Base-by-base conservation (phyloP, 2,329 filamentous ascomycete genomes). In the Ilyonectria destructans region DNA sequence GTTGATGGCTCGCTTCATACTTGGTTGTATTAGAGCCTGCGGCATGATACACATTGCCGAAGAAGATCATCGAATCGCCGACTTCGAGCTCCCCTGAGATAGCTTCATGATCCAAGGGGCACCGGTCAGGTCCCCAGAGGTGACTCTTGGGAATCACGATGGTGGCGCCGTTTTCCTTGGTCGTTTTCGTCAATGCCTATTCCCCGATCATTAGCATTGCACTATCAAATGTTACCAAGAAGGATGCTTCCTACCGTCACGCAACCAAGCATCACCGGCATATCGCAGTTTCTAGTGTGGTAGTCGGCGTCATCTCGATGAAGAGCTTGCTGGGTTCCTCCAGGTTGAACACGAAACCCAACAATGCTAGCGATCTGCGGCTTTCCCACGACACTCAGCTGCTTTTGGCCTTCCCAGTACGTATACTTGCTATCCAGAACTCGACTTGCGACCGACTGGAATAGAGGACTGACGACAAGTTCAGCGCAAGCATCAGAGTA, bases 31-130 rank as follows among this genome's bases (percentile, higher is more conserved):
- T 84, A 4, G 76, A 76, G 2, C 82, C 82, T 9, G 81, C 82
- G 1, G 79, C 82, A 59, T 84, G 82, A 64, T 83, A 83, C 17
- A 78, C 68, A 31, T 80, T 80, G 2, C 80, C 81, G 1, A 82
- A 64, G 46, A 83, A 81, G 19, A 83, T 78, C 45, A 80, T 71
- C 12, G 80, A 80, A 52, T 82, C 81, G 3, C 82, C 81, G 4
- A 78, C 68, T 21, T 82, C 78, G 26, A 84, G 73, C 57, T 83
- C 80, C 1, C 79, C 81, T 0, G 79, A 77, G 7, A 81, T 72
- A 1, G 80, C 80, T 49, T 84, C 82, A 8, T 81, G 75, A 29
- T 78, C 72, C 8, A 77, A 63, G 2, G 82, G 82, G 8, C 71
- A 73, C 1, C 79, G 75, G 2, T 82, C 79, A 6, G 78, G 75